Percentiles rank a stretch among this genome's conserved stretches.
Evolutionary conservation across 139 green algal species (phyloP).

Genomic region (Chlamydomonas asymmetrica): DNA sequence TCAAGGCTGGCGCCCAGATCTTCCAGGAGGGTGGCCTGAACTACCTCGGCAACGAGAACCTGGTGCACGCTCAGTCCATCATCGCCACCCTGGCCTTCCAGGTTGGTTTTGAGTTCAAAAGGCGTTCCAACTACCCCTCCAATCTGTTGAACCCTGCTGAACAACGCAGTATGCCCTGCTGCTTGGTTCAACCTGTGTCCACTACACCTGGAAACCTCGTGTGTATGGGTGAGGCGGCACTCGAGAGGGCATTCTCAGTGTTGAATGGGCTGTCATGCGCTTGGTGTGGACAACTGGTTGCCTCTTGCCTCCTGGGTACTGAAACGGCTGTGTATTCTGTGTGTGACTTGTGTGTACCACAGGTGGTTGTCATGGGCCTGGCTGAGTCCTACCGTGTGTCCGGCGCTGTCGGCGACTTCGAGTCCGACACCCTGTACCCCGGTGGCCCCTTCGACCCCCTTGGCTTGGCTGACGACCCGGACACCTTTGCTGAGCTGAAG

Average conservation of each 20-base stretch:
- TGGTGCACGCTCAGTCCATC: constrained; percentile 91
- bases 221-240: too few relatives aligned
- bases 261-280: too few relatives aligned
- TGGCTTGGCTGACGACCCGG: constrained; percentile 89
- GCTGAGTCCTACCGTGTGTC: constrained; percentile 93
- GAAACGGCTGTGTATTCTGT: constrained; percentile 4
- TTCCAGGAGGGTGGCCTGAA: constrained; percentile 74
- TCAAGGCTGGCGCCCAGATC: constrained; percentile 84
- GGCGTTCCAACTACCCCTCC: too few relatives aligned
- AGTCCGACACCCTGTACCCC: constrained; percentile 46
- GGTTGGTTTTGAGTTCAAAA: constrained; percentile 52
- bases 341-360: not conserved
- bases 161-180: too few relatives aligned
- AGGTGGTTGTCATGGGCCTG: constrained; percentile 86
- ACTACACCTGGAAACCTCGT: too few relatives aligned
- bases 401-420: constrained; percentile 82
- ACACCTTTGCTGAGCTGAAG: constrained; percentile 80
- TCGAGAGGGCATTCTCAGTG: too few relatives aligned
- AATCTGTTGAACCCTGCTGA: too few relatives aligned
- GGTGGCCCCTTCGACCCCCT: constrained; percentile 87
- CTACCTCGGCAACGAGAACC: constrained; percentile 75
- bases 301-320: not conserved
- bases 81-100: constrained; percentile 83
- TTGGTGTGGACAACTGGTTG: not conserved
- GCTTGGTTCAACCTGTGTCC: too few relatives aligned